Percentiles rank a stretch among this genome's conserved stretches.
Evolutionary conservation across 805 yeast species (phyloP).

Genomic region (Schwanniomyces pseudopolymorphus): DNA sequence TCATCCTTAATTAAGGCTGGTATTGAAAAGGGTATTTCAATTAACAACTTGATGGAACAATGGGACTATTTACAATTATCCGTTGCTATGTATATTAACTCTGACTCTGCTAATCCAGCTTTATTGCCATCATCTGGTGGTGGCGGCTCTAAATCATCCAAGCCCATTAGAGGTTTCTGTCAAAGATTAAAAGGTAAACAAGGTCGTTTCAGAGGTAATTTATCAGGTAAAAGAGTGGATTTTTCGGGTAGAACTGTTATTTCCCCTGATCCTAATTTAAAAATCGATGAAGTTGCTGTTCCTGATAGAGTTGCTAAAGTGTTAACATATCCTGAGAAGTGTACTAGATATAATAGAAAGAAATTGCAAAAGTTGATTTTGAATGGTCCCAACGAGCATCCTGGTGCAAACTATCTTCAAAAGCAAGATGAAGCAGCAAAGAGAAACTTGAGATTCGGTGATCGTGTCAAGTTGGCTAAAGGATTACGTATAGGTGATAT

Average conservation of each 20-base stretch:
- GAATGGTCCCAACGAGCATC: slow-evolving; percentile 87
- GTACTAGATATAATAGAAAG: slow-evolving; percentile 79
- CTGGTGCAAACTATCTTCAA: slow-evolving; percentile 92
- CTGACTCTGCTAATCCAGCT: slow-evolving; percentile 86
- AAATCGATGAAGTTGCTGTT: slow-evolving; percentile 96
- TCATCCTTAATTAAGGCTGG: slow-evolving; percentile 94
- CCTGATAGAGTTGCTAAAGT: slow-evolving; percentile 97
- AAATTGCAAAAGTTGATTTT: slow-evolving; percentile 72
- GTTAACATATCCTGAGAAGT: slow-evolving; percentile 92
- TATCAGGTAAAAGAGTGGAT: slow-evolving; percentile 98
- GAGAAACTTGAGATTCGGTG: slow-evolving; percentile 87
- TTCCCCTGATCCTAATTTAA: slow-evolving; percentile 95
- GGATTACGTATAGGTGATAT: slow-evolving; percentile 82
- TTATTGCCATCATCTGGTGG: slow-evolving; percentile 69
- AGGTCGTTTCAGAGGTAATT: slow-evolving; percentile 97
- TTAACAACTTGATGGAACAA: slow-evolving; percentile 94
- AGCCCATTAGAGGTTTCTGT: slow-evolving; percentile 91
- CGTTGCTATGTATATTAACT: slow-evolving; percentile 95
- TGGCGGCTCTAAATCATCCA: slow-evolving; percentile 52
- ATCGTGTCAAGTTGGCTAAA: slow-evolving; percentile 72
- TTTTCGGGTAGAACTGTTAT: slow-evolving; percentile 98
- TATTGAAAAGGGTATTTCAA: slow-evolving; percentile 89
- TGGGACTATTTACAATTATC: slow-evolving; percentile 97
- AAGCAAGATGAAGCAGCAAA: slow-evolving; percentile 83
- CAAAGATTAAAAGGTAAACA: slow-evolving; percentile 98